Base-by-base conservation (phyloP, 1,284 basidiomycete genomes). In the Pisolithus thermaeus region DNA sequence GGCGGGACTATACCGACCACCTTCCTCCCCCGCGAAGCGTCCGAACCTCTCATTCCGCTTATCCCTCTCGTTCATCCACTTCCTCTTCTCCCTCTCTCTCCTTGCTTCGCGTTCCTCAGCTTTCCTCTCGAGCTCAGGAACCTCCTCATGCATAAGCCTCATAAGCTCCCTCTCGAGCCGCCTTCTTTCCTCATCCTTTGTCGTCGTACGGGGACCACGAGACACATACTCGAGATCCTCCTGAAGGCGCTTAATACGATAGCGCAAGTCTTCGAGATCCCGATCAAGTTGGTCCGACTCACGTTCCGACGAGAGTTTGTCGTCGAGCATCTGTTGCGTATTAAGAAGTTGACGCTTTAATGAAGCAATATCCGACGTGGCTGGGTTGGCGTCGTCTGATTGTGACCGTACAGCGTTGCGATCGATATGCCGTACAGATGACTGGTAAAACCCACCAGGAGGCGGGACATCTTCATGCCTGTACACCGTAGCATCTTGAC, bases 221-320 rank as follows among this genome's bases (percentile, higher is more conserved):
- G 87, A 84, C 51, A 88, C 83, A 62, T 96, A 93, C 45, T 97
- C 95, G 43, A 99, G 77, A 67, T 99, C 96, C 57, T 97, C 93
- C 66, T 93, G 88, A 8, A 99, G 80, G 20, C 94, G 77, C 62
- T 86, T 84, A 50, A 97, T 92, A 36, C 87, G 82, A 65, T 91
- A 91, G 50, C 85, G 86, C 36, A 99, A 73, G 59, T 96, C 92
- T 8, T 90, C 84, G 73, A 97, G 81, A 70, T 98, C 96, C 51
- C 87, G 79, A 56, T 97, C 91, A 16, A 99, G 77, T 49, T 80
- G 86, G 55, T 97, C 93, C 60, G 97, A 94, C 1, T 76, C 66
- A 0, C 77, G 76, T 50, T 83, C 83, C 35, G 77, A 79, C 32
- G 83, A 83, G 2, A 82, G 75, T 6, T 79, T 78, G 22, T 81